Base-by-base conservation (phyloP, 352 stramenopile genomes). In the Globisporangium recalcitrans region DNA sequence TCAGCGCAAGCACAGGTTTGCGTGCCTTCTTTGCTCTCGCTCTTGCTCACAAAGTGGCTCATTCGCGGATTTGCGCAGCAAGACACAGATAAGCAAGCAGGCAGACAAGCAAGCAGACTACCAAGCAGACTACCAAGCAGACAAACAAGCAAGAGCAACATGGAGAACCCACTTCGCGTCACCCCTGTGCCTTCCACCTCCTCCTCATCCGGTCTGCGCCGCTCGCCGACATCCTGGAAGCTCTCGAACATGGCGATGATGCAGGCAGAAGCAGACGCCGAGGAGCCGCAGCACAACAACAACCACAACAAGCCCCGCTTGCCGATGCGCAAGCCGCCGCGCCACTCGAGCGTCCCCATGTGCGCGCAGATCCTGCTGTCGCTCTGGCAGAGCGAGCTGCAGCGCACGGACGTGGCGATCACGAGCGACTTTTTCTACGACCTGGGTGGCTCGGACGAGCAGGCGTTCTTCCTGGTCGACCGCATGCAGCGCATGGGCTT, bases 401-500 rank as follows among this genome's bases (percentile, higher is more conserved):
- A 78, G 56, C 75, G 82, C 52, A 71, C 73, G 46, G 79, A 91
- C 49, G 68, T 91, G 52, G 54, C 56, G 42, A 53, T 62, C 56
- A 62, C 56, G 14, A 62, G 36, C 26, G 58, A 64, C 13, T 46
- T 64, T 16, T 64, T 64, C 38, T 56, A 64, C 47, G 56, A 62
- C 56, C 44, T 62, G n/a, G 27, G n/a, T 13, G 56, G 38, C 16
- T 62, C 56, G 56, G 56, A 62, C 27, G 56, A 62, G 44, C 56
- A 62, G 56, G 56, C 56, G n/a, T 62, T 62, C 42, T 62, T 55
- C 56, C 76, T 90, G 16, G 71, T 91, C 5, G 73, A 79, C 51
- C 56, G 74, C 53, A 89, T 91, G 80, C 80, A 90, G 58, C 60
- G 63, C 24, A 57, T 88, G 54, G 82, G 82, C 38, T 80, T 91